These are phyloP conservation scores for Trichoderma koningii DNA, from an alignment of 2,329 filamentous ascomycete genomes.

Conservation along the genomic window DNA sequence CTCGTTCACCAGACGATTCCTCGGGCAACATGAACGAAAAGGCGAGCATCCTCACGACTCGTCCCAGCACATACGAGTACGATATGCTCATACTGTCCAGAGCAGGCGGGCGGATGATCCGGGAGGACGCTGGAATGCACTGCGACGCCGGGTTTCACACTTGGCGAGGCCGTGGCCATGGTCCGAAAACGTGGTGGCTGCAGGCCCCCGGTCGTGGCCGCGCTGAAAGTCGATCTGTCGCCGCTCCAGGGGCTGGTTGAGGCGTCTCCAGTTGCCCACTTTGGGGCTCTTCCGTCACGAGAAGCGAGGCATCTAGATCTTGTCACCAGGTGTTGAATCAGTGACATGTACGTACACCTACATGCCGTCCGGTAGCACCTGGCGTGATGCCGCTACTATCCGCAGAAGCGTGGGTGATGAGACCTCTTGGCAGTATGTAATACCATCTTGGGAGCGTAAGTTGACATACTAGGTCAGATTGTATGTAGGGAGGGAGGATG, in stretches of 20 bases:
- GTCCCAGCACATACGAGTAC: not conserved
- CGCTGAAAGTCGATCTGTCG: conserved; percentile 2
- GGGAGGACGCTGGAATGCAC: conserved; percentile 11
- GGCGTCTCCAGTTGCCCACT: not conserved
- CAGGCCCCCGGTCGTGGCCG: conserved; percentile 16
- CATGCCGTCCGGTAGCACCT: no score
- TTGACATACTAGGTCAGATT: no score
- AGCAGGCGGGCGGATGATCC: conserved; percentile 1
- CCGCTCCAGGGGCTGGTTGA: not conserved
- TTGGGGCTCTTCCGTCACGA: not conserved
- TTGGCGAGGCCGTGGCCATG: conserved; percentile 20
- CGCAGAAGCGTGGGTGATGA: no score
- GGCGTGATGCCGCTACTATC: no score
- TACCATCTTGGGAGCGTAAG: no score
- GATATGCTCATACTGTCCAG: not conserved
- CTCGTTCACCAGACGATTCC: not conserved
- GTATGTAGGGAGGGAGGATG: no score
- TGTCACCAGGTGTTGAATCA: no score
- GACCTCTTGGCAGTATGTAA: no score
- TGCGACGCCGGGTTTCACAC: conserved; percentile 12
- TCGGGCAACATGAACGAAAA: no score
- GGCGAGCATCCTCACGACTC: not conserved
- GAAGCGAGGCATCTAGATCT: conserved; percentile 5
- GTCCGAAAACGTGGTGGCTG: conserved; percentile 27
- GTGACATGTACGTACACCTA: no score